These are phyloP conservation scores for Claviceps lovelessii DNA, from an alignment of 2,329 filamentous ascomycete genomes.

Conservation along the genomic window DNA sequence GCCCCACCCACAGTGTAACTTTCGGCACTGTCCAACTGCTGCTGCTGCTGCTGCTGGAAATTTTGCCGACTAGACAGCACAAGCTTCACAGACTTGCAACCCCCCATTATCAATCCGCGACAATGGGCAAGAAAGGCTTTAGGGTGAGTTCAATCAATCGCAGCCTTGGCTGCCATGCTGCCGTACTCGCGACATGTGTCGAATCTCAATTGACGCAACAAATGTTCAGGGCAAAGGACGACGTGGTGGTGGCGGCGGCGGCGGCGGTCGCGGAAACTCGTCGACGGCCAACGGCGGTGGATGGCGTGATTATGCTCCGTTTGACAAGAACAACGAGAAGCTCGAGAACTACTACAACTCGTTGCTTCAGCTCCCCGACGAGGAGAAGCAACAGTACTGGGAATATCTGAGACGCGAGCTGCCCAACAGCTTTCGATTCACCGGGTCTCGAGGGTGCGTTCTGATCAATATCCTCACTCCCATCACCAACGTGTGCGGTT, in stretches of 20 bases:
- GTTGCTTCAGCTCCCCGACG: conserved; percentile 59
- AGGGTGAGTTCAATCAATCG: conserved; percentile 14
- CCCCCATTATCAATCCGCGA: conserved; percentile 9
- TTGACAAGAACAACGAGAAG: conserved; percentile 68
- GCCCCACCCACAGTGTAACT: background rate
- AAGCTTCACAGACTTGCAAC: background rate
- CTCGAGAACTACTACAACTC: conserved; percentile 79
- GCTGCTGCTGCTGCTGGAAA: background rate
- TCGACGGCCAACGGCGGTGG: conserved; percentile 10
- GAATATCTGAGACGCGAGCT: conserved; percentile 66
- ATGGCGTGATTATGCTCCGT: conserved; percentile 23
- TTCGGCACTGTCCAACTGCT: too few species aligned
- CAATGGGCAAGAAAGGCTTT: conserved; percentile 25
- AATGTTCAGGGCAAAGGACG: conserved; percentile 20
- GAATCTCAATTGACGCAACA: conserved; percentile 5
- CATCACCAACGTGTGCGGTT: background rate
- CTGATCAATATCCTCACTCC: background rate
- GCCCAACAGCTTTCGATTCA: conserved; percentile 95
- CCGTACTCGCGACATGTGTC: background rate
- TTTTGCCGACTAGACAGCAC: background rate
- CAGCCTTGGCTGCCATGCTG: background rate
- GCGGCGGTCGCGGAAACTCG: conserved; percentile 15
- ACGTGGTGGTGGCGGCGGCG: conserved; percentile 20
- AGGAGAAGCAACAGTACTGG: conserved; percentile 76
- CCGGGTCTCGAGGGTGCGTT: conserved; percentile 71